Evolutionary conservation across 208 protist species (phyloP).

Genomic region (Leishmania gerbilli): DNA sequence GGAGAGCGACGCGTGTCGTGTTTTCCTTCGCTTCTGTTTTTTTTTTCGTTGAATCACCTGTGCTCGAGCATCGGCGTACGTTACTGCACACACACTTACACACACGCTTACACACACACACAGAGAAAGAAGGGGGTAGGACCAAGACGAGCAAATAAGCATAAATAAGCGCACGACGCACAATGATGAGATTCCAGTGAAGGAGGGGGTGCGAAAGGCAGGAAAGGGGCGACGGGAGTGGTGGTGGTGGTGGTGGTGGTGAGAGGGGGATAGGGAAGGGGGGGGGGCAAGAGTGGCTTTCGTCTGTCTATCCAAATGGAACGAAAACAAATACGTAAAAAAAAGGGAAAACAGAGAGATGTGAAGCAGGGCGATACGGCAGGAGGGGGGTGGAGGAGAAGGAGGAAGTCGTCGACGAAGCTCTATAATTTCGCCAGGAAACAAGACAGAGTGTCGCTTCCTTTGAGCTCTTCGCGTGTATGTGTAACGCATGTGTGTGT

Average conservation of each 20-base stretch:
- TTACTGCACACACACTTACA: neutral
- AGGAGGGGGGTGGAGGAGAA: neutral
- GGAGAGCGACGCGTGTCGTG: neutral
- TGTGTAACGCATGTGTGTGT: neutral
- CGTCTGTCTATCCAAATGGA: neutral
- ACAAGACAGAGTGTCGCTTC: conserved; percentile 8
- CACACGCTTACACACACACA: neutral
- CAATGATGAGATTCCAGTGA: neutral
- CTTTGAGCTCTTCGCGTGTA: neutral
- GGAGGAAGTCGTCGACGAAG: neutral
- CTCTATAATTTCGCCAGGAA: conserved; percentile 3
- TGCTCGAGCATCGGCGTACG: neutral
- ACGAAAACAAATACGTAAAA: neutral
- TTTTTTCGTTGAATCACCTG: neutral
- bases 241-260: neutral
- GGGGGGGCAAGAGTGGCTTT: neutral
- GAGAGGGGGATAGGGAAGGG: neutral
- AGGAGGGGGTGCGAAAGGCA: neutral
- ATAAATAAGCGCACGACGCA: neutral
- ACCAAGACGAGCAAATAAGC: neutral
- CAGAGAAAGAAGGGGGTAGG: neutral
- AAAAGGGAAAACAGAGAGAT: neutral
- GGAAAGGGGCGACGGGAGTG: neutral
- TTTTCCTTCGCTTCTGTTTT: neutral
- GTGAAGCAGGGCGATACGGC: neutral